phyloP scores from a whole-genome alignment of 768 basidiomycete genomes.

The Leccinum arenicola region DNA sequence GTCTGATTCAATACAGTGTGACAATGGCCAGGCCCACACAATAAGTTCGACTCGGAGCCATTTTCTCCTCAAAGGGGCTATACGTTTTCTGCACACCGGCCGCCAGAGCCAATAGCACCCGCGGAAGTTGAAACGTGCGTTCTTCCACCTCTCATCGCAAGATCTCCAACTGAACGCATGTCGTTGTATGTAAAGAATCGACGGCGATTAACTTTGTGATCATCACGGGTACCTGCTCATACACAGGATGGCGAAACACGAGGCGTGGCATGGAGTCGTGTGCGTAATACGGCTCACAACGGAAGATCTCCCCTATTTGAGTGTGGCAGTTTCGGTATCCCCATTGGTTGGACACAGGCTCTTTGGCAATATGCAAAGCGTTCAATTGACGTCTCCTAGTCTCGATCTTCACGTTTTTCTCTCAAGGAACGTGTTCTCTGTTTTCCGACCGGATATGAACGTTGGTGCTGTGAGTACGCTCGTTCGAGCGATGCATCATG shows the following conservation, averaged over 20 bases:
- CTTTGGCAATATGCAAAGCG: not conserved
- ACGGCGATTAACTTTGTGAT: conserved; percentile 11
- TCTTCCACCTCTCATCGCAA: not conserved
- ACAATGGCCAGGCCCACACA: not conserved
- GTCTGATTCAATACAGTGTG: not conserved
- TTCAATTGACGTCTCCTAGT: not conserved
- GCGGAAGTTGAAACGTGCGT: not conserved
- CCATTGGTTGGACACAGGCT: not conserved
- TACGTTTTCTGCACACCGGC: not conserved
- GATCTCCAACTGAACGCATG: not conserved
- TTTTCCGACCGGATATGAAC: not conserved
- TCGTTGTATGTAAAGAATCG: conserved; percentile 1
- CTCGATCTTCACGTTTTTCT: not conserved
- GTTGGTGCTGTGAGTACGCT: not conserved
- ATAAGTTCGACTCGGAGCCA: not conserved
- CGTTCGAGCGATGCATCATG: not conserved
- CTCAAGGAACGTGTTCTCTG: not conserved
- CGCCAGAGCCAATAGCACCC: not conserved
- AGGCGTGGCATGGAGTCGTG: conserved; percentile 1
- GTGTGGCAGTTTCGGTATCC: not conserved
- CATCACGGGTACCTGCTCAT: not conserved
- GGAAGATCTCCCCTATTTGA: not conserved
- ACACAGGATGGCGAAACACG: conserved; percentile 13
- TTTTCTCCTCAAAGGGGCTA: not conserved
- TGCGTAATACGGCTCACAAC: not conserved